Conservation (phyloP, 768 basidiomycete species). For the Clavulina sp. region DNA sequence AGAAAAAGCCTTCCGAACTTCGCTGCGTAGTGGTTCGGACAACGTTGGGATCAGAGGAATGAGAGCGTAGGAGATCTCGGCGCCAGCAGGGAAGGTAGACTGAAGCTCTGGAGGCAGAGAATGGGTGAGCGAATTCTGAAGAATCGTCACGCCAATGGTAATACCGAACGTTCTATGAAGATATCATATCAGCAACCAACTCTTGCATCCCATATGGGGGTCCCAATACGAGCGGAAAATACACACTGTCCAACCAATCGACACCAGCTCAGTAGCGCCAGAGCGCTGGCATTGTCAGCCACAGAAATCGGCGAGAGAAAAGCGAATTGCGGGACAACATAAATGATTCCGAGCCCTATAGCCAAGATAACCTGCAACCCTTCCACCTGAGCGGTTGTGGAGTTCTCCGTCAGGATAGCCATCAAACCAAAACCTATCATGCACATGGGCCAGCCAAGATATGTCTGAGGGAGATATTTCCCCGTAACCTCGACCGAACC, state of each 20-base stretch:
- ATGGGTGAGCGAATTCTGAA: not conserved
- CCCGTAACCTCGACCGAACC: not conserved
- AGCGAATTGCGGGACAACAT: constrained; percentile 14
- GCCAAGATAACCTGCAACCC: constrained; percentile 7
- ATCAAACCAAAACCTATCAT: constrained; percentile 23
- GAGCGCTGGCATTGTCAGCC: constrained; percentile 11
- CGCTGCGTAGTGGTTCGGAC: not conserved
- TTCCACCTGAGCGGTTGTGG: constrained; percentile 1
- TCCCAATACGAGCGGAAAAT: too few relatives aligned
- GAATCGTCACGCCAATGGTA: not conserved
- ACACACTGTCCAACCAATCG: constrained; percentile 16
- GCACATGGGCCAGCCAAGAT: constrained; percentile 22
- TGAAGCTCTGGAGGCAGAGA: not conserved
- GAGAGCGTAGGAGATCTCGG: not conserved
- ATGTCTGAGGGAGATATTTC: constrained; percentile 23
- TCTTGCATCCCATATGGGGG: too few relatives aligned
- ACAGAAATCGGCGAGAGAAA: constrained; percentile 15
- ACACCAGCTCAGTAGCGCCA: constrained; percentile 14
- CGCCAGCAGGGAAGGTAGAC: not conserved
- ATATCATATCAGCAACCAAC: too few relatives aligned
- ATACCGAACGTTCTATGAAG: not conserved
- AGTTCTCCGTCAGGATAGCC: constrained; percentile 3
- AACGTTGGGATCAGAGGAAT: not conserved
- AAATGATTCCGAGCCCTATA: constrained; percentile 4
- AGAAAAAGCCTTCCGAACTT: not conserved